Conservation (phyloP, 2,329 filamentous ascomycete species). For the Paracamarosporium sp. region DNA sequence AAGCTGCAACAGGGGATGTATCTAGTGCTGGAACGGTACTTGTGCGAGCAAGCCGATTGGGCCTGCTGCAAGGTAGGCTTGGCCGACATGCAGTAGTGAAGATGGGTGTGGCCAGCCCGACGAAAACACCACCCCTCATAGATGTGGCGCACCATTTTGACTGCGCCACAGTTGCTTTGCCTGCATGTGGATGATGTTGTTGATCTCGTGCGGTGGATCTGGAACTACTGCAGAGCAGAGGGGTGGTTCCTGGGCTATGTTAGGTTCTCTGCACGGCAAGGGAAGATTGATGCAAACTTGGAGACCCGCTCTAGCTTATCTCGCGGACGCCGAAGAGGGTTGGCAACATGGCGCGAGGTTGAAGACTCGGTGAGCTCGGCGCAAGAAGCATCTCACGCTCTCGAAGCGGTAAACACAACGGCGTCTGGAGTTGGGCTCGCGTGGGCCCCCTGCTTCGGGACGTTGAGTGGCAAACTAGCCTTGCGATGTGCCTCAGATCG, state of each 20-base stretch:
- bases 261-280: not conserved
- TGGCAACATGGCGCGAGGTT: not conserved
- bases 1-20: not conserved
- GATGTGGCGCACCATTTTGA: constrained; percentile 3
- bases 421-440: not conserved
- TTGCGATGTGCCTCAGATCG: not conserved
- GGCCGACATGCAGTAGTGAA: not conserved
- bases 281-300: not conserved
- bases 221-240: not conserved
- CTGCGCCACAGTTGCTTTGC: constrained; percentile 4
- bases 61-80: not conserved
- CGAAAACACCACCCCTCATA: not conserved
- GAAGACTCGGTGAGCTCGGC: not conserved
- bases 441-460: not conserved
- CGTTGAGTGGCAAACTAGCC: constrained; percentile 2
- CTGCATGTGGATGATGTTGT: not conserved
- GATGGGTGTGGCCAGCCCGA: not conserved
- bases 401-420: not conserved
- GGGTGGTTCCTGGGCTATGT: not conserved
- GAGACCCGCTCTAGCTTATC: not conserved
- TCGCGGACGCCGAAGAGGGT: constrained; percentile 1
- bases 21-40: not conserved
- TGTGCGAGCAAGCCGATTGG: not conserved
- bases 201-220: not conserved
- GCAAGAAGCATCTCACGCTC: not conserved